Percentiles rank a stretch among this genome's conserved stretches.
Evolutionary conservation across 2,329 filamentous ascomycete genomes (phyloP).

Genomic region (Paecilomyces sp.): DNA sequence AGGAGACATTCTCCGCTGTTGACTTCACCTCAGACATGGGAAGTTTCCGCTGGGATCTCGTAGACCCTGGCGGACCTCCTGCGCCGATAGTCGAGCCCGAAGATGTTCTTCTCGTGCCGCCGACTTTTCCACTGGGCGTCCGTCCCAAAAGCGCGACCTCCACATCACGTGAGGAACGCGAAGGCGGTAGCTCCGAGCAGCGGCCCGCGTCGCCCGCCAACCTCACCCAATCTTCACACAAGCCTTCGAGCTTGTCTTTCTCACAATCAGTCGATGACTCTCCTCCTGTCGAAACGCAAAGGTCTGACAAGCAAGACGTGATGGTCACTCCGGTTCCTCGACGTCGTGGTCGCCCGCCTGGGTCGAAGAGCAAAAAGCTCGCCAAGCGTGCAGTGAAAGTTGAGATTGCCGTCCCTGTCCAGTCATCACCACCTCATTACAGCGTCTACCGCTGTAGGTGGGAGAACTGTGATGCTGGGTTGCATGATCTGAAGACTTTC

Average conservation of each 20-base stretch:
- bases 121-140: conserved; percentile 12
- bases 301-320: background rate
- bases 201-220: conserved; percentile 1
- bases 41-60: conserved; percentile 55
- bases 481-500: conserved; percentile 56
- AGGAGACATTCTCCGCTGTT: conserved; percentile 35
- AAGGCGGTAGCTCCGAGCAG: background rate
- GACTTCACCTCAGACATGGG: conserved; percentile 45
- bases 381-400: conserved; percentile 8
- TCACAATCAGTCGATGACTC: background rate
- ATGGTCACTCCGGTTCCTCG: conserved; percentile 3
- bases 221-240: background rate
- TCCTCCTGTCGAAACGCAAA: conserved; percentile 1
- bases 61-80: conserved; percentile 49
- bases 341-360: conserved; percentile 20
- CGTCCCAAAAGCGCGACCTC: background rate
- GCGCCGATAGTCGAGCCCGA: conserved; percentile 17
- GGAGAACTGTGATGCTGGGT: conserved; percentile 48
- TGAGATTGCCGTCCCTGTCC: conserved; percentile 12
- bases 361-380: conserved; percentile 20
- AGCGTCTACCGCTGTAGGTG: conserved; percentile 51
- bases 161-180: conserved; percentile 3
- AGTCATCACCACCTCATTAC: conserved; percentile 14
- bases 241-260: background rate
- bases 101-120: conserved; percentile 14